Evolutionary conservation across 176 grass and related monocot species (phyloP), one percentile per base, ranked within the genome.

Genomic region (Aegilops tauschii): DNA sequence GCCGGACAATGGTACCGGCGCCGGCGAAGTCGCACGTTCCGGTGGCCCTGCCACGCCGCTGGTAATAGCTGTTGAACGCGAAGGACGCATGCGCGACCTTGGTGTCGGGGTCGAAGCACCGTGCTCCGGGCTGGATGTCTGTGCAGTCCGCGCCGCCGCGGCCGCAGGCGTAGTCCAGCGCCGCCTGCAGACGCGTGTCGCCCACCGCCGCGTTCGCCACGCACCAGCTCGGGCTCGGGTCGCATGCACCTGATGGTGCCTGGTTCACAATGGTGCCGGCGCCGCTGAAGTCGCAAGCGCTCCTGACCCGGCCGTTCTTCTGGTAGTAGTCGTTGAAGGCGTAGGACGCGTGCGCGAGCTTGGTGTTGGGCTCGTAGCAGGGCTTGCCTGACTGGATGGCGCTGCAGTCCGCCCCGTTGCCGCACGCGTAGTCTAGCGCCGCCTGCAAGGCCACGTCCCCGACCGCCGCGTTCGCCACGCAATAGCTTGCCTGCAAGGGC

Each of bases 321-420:
- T 89, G 91, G 80, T 89, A 92, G 62, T 92, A 92, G 84, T 76
- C 79, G 36, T 92, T 87, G 91, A 92, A 80, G 5, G 90, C 90
- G 36, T 89, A 76, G 0, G 91, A 77, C 3, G 94, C 91, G 37
- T 96, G 94, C 0, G 91, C 81, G 29, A 77, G 49, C 23, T 84
- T 50, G 27, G 89, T 93, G 87, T 96, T 69, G 2, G 94, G 94
- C 8, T 91, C 25, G 54, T 29, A 96, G 87, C 94, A 96, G 0
- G 61, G 12, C 0, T 65, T 63, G 1, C 89, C 85, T 0, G 80
- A 83, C 79, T 93, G 94, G 52, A 92, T 96, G 39, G 73, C 37
- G 12, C 77, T 77, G 87, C 94, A 96, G 83, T 96, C 91, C 1
- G 93, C 93, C 14, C 89, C 89, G 12, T 96, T 61, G 18, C 87